These are phyloP conservation scores for Torulaspora franciscae DNA, from an alignment of 805 yeast genomes.

Conservation along the genomic window DNA sequence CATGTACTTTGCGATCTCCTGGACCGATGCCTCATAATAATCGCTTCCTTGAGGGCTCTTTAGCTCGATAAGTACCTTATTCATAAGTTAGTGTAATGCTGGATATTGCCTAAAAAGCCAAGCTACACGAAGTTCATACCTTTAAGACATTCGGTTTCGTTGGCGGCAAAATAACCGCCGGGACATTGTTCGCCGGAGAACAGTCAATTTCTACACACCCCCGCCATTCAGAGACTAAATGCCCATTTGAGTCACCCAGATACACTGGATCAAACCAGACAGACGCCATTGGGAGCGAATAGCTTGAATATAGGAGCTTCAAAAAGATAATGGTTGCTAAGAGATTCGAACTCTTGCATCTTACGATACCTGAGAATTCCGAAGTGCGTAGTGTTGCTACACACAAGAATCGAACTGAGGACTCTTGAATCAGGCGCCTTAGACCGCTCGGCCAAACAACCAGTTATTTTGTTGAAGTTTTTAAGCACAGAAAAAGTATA, in stretches of 20 bases:
- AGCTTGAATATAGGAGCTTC: background rate
- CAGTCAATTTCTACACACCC: slow-evolving; percentile 1
- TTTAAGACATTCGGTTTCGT: slow-evolving; percentile 10
- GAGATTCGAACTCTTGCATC: slow-evolving; percentile 28
- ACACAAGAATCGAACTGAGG: slow-evolving; percentile 14
- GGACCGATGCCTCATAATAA: background rate
- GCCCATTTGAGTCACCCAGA: slow-evolving; percentile 1
- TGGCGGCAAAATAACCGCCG: slow-evolving; percentile 14
- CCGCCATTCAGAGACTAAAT: slow-evolving; percentile 9
- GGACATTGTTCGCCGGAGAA: background rate
- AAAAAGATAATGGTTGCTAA: slow-evolving; percentile 20
- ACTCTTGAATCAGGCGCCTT: slow-evolving; percentile 24
- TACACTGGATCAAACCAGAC: slow-evolving; percentile 7
- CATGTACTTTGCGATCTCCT: background rate
- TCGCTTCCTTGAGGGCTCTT: background rate
- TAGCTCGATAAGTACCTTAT: slow-evolving; percentile 5
- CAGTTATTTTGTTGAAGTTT: slow-evolving; percentile 4
- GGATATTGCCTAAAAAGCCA: too few relatives aligned
- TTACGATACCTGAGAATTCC: slow-evolving; percentile 24
- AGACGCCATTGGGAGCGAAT: background rate
- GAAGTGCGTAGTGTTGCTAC: slow-evolving; percentile 9
- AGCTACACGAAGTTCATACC: slow-evolving; percentile 7
- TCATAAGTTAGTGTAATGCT: background rate
- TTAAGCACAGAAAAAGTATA: background rate
- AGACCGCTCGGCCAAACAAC: slow-evolving; percentile 28